Percentiles rank a stretch among this genome's conserved stretches.
These are phyloP conservation scores for Jatropha curcas DNA, from an alignment of 345 rosid species.

Conservation along the genomic window DNA sequence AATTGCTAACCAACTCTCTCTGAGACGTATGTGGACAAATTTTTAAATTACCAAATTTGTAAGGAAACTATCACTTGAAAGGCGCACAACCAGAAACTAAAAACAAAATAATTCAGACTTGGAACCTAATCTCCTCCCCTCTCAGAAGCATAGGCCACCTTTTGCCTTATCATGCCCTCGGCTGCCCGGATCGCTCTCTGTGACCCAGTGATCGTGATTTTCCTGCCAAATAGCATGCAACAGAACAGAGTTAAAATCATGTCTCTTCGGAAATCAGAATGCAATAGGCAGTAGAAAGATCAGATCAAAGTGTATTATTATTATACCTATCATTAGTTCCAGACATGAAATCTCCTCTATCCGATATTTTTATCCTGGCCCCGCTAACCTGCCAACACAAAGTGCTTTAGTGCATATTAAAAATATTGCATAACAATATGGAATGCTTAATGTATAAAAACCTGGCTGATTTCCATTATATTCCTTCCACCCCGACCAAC, in stretches of 20 bases:
- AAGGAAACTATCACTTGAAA: conserved; percentile 14
- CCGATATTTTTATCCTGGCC: conserved; percentile 91
- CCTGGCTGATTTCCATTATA: conserved; percentile 96
- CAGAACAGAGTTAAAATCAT: not conserved
- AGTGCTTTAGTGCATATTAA: conserved; percentile 18
- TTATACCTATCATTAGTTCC: conserved; percentile 88
- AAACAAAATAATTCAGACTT: conserved; percentile 15
- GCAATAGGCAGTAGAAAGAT: not conserved
- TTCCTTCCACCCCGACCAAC: conserved; percentile 99
- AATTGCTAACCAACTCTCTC: conserved; percentile 18
- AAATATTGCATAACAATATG: not conserved
- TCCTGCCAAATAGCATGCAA: conserved; percentile 50
- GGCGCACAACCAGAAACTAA: conserved; percentile 17
- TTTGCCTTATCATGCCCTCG: conserved; percentile 91
- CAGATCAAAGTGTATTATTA: not conserved
- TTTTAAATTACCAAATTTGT: conserved; percentile 16
- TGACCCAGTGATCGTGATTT: conserved; percentile 89
- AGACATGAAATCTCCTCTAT: conserved; percentile 90
- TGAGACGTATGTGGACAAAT: conserved; percentile 11
- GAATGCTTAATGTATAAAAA: conserved; percentile 20
- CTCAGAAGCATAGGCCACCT: conserved; percentile 85
- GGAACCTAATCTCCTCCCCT: conserved; percentile 56
- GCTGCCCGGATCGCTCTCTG: conserved; percentile 84
- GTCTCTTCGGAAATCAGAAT: not conserved
- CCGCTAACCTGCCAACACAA: conserved; percentile 69